Percentiles rank a stretch among this genome's conserved stretches.
These are phyloP conservation scores for Cytospora leucostoma DNA, from an alignment of 2,329 filamentous ascomycete species.

Conservation along the genomic window DNA sequence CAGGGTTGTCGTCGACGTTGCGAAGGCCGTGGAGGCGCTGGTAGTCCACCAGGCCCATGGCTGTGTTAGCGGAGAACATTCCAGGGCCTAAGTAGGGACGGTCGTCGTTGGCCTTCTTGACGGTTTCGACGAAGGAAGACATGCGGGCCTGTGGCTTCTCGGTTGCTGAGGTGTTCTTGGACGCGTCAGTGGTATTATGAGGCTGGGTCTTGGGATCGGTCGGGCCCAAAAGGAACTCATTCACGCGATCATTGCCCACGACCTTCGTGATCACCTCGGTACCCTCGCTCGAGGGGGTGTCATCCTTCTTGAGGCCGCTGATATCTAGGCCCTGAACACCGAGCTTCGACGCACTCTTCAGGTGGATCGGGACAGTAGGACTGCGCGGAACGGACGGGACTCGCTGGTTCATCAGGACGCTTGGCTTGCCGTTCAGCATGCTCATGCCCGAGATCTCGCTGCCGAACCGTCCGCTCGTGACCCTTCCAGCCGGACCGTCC, in stretches of 20 bases:
- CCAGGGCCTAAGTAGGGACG: not conserved
- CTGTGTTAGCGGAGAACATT: not conserved
- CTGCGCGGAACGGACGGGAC: slow-evolving; percentile 10
- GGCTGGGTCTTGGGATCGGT: too few species aligned
- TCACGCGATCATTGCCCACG: slow-evolving; percentile 4
- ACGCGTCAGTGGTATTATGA: too few species aligned
- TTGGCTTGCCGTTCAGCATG: not conserved
- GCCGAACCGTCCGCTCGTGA: slow-evolving; percentile 18
- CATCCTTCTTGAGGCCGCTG: not conserved
- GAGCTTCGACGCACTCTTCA: slow-evolving; percentile 13
- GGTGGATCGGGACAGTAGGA: slow-evolving; percentile 12
- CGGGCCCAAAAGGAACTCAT: slow-evolving; percentile 11
- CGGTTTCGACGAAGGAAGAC: not conserved
- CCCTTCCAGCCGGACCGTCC: slow-evolving; percentile 13
- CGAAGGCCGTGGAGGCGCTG: slow-evolving; percentile 10
- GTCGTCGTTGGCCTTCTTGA: not conserved
- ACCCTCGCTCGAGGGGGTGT: slow-evolving; percentile 12
- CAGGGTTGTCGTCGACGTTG: not conserved
- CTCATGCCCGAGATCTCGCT: slow-evolving; percentile 20
- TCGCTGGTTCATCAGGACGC: not conserved
- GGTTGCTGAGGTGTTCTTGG: not conserved
- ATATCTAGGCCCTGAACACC: slow-evolving; percentile 8
- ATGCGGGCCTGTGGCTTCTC: too few species aligned
- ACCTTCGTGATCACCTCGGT: not conserved
- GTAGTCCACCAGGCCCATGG: slow-evolving; percentile 20